Base-by-base conservation (phyloP, 2,329 filamentous ascomycete genomes). In the Helminthosporium solani region DNA sequence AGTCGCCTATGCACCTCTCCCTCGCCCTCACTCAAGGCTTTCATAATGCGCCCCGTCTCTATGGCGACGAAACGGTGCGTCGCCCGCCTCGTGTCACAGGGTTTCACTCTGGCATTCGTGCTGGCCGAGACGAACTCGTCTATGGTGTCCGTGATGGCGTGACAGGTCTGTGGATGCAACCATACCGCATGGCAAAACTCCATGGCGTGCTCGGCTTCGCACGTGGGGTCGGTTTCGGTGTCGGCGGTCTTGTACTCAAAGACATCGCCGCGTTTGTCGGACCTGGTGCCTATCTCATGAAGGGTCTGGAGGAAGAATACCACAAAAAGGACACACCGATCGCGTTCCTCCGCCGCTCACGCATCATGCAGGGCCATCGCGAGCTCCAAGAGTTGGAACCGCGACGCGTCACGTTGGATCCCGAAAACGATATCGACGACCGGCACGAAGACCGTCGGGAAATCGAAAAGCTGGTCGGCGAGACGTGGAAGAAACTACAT, bases 41-140 rank as follows among this genome's bases (percentile, higher is more conserved):
- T 52, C 84, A 87, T 63, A 88, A 88, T 53, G 83, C 83, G 0
- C 85, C 85, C 1, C 78, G 83, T 2, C 73, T 88, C 0, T 88
- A 88, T 54, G 85, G 84, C 12, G 85, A 88, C 56, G 78, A 82
- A 39, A 87, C 84, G 1, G 85, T 88, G 1, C 78, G 85, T 3
- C 77, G 78, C 1, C 82, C 83, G 1, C 76, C 77, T 1, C 77
- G 82, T 7, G 80, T 88, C 33, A 87, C 83, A 1, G 85, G 84
- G 2, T 76, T 87, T 46, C 74, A 77, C 40, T 86, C 83, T 2
- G 85, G 85, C 1, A 70, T 73, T 15, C 75, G 75, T 30, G 84
- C 84, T 0, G 83, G 83, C 0, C 73, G 82, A 5, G 71, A 78
- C 47, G 84, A 86, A 61, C 79, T 87, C 23, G 66, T 78, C 0